Evolutionary conservation across 1,284 basidiomycete genomes (phyloP), one percentile per base, ranked within the genome.

Genomic region (Ustilago xerochloae): DNA sequence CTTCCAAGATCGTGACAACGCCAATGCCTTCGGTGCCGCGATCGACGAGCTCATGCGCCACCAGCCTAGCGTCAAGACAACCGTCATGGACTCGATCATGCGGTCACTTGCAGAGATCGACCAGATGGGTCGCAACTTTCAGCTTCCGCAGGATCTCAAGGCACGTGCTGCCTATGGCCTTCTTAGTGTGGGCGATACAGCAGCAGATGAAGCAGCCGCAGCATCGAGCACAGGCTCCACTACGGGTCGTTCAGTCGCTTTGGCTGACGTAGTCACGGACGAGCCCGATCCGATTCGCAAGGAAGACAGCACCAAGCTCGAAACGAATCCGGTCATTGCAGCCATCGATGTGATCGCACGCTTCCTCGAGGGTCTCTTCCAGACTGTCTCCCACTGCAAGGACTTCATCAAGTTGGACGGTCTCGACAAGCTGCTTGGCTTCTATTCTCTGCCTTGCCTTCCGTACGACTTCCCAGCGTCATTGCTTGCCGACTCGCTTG

Each of bases 31-130:
- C 59, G 97, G 97, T 2, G 90, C 90, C 6, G 89, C 92, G 15
- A 90, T 99, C 35, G 97, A 99, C 81, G 97, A 99, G 84, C 90
- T 99, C 57, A 91, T 97, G 64, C 90, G 97, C 6, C 97, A 99
- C 83, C 97, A 99, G 84, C 97, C 97, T 2, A 88, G 89, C 1
- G 87, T 99, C 58, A 96, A 95, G 84, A 85, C 88, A 6, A 85
- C 90, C 35, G 91, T 97, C 75, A 65, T 78, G 56, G 67, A 78
- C 3, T 64, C 61, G 24, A 74, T 80, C 62, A 65, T 71, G 52
- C 32, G 24, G 10, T 64, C 63, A 22, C 58, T 76, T 26, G 39
- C 62, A 41, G 58, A 63, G 16, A 69, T 97, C 33, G 90, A 92
- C 81, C 88, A 89, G 53, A 85, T 92, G 2, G 93, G 92, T 16